A percentile compares a stretch with the other conserved stretches of the same genome.
Evolutionary conservation across 2,329 filamentous ascomycete species (phyloP).

Genomic region (Arthrobotrys entomopaga): DNA sequence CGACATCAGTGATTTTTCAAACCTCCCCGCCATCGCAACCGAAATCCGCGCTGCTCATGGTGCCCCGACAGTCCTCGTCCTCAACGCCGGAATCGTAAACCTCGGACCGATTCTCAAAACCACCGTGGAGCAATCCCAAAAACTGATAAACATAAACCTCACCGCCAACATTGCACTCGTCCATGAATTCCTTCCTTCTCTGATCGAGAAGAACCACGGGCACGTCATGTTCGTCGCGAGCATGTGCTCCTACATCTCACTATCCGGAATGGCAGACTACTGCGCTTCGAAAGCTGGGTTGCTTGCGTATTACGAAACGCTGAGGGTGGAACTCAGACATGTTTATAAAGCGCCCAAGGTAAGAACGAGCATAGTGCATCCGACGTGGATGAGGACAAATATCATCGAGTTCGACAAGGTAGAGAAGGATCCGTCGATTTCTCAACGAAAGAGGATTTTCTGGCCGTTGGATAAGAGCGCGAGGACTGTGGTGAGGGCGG

Average conservation of each 20-base stretch:
- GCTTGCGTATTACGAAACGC: constrained; percentile 74
- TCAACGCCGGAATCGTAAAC: constrained; percentile 63
- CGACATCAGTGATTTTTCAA: constrained; percentile 38
- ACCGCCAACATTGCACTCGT: constrained; percentile 74
- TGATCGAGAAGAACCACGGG: constrained; percentile 74
- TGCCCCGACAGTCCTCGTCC: constrained; percentile 62
- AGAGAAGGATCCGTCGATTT: constrained; percentile 15
- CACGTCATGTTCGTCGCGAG: constrained; percentile 77
- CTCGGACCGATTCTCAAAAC: constrained; percentile 20
- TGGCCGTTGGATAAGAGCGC: constrained; percentile 30
- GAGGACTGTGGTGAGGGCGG: constrained; percentile 11
- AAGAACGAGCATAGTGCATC: constrained; percentile 73
- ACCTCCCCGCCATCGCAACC: constrained; percentile 56
- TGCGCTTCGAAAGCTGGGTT: constrained; percentile 73
- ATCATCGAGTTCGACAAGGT: constrained; percentile 32
- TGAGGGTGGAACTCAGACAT: constrained; percentile 69
- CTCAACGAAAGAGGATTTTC: constrained; percentile 25
- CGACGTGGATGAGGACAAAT: constrained; percentile 70
- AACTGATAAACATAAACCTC: constrained; percentile 73
- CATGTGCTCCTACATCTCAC: constrained; percentile 70
- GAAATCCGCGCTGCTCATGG: constrained; percentile 61
- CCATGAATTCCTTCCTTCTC: constrained; percentile 74
- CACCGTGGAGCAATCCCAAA: constrained; percentile 29
- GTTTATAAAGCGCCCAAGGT: constrained; percentile 72
- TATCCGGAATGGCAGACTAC: constrained; percentile 75